Base-by-base conservation (phyloP, 2,329 filamentous ascomycete species). In the Fusarium ramigenum region DNA sequence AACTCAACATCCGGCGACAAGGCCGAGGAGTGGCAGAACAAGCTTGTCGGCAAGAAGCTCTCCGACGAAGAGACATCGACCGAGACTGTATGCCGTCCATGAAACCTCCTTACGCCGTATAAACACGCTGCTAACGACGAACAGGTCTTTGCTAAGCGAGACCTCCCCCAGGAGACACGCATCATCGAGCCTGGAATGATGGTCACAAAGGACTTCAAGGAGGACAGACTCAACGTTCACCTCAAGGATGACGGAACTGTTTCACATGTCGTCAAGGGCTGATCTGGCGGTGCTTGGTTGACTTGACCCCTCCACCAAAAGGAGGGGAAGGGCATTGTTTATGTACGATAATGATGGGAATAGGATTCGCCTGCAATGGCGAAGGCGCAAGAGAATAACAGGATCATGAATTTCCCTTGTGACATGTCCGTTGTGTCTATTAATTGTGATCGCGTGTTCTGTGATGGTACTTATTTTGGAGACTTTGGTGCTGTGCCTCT, bases 31-130 rank as follows among this genome's bases (percentile, higher is more conserved):
- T 92, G 90, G 90, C 83, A 82, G 73, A 87, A 86, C 81, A 90
- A 91, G 84, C 84, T 92, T 9, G 86, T 89, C 50, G 90, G 90
- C 78, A 92, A 92, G 87, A 91, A 85, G 53, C 80, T 91, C 18
- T 85, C 85, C 16, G 89, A 78, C n/a, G 88, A 76, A 15, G 79
- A 81, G 23, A 18, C 65, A 23, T 84, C 85, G 60, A 87, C 83
- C 72, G 88, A 88, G 79, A 88, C 85, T 14, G 90, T 91, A 81
- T 61, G 85, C 74, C 49, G 21, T 12, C 9, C 9, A 40, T 32
- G 10, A 16, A 4, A 18, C 4, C 10, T 8, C 8, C 30, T 30
- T 8, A 30, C 8, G 10, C 30, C 9, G 9, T 30, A 25, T 36
- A 7, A 44, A 46, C 76, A 19, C 28, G 30, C 36, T 19, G 39